Evolutionary conservation across 164 flowering plant genomes (phyloP).

Genomic region (Stephania japonica): DNA sequence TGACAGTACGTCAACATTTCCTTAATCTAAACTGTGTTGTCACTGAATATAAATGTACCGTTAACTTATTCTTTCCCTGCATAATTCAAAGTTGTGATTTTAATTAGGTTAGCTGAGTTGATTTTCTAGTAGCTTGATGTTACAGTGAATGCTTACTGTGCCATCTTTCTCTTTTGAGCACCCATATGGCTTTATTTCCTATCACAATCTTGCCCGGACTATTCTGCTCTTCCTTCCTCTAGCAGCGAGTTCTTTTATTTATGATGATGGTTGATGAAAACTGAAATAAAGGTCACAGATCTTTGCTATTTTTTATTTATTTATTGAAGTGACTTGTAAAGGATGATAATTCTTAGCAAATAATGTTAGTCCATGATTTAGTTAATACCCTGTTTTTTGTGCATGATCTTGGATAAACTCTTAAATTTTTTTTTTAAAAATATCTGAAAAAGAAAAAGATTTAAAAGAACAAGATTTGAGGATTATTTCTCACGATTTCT

Average conservation of each 20-base stretch:
- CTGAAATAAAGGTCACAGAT: background rate
- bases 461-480: background rate
- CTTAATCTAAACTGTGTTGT: background rate
- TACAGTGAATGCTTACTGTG: background rate
- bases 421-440: background rate
- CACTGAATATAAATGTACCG: background rate
- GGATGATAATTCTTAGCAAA: too few species aligned
- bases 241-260: background rate
- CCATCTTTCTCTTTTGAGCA: background rate
- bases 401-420: background rate
- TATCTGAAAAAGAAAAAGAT: background rate
- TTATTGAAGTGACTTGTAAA: too few species aligned
- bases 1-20: background rate
- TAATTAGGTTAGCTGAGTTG: background rate
- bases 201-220: background rate
- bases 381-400: background rate
- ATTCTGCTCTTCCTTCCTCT: background rate
- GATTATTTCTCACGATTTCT: slow-evolving; percentile 11
- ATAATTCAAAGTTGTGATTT: background rate
- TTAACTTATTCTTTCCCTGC: background rate
- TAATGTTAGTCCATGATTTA: background rate
- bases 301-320: background rate
- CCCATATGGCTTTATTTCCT: background rate
- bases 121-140: background rate
- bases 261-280: background rate